Base-by-base conservation (phyloP, 345 rosid genomes). In the Rubroshorea leprosula region DNA sequence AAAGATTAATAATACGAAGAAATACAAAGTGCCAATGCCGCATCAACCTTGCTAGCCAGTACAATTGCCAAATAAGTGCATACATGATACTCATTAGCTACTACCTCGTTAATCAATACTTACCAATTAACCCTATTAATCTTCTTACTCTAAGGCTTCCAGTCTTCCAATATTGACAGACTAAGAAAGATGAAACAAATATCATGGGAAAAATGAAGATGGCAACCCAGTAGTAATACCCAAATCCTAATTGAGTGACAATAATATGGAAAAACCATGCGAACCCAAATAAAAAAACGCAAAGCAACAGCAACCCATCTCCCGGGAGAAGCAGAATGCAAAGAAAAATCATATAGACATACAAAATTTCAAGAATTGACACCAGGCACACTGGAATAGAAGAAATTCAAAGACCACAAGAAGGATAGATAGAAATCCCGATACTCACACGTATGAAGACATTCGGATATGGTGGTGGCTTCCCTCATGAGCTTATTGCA, bases 391-490 rank as follows among this genome's bases (percentile, higher is more conserved):
- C 46, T 55, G 53, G 62, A 65, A 64, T 41, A 43, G 72, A 70
- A 39, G 52, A 38, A 51, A 72, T 14, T 12, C 20, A 27, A 54
- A 58, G 46, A 44, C 31, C 41, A 35, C n/a, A n/a, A 10, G 22
- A 22, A 47, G n/a, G 19, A 57, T 29, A 44, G 47, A 54, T 23
- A 20, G 7, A 6, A 49, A 38, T n/a, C 46, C 52, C 60, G 69
- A 54, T 51, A 84, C 87, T 80, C 59, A 92, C 98, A 92, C 57
- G 98, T 80, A 51, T 92, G 98, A 54, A 92, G 96, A 45, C 98
- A 92, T 70, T 92, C 98, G 29, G 93, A 74, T 60, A 92, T 78
- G 73, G 96, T 86, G 63, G 96, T 89, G 70, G 98, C 96, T 58
- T 92, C 90, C 55, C 79, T 75, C 35, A 92, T 71, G 71, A 92